Evolutionary conservation across 75 land plant genomes (phyloP), one percentile per base, ranked within the genome.

Genomic region (Selaginella moellendorffii): DNA sequence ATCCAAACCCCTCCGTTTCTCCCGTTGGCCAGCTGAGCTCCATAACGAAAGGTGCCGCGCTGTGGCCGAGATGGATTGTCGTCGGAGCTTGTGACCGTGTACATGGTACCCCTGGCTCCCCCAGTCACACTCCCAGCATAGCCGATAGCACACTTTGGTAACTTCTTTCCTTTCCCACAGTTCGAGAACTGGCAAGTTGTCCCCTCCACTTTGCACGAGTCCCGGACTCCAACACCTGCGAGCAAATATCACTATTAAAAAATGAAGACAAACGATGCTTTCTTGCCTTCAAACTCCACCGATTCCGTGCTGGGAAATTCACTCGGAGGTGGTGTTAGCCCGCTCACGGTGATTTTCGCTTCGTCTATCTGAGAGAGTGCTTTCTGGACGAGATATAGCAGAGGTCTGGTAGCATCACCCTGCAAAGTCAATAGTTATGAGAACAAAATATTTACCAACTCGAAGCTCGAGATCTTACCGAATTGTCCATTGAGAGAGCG

Each of bases 21-120:
- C 24, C 25, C 30, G 17, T 64, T 29, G 28, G 54, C 36, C 19
- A 29, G 42, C n/a, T 31, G 36, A 20, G 30, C 65, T 26, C 65
- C 29, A 29, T 29, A 29, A n/a, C 54, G 22, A 26, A 26, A 17
- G 53, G 62, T 27, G n/a, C 52, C 79, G 76, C 53, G 75, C 78
- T 56, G 59, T 56, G 59, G 59, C 5, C 24, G 2, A 2, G 23
- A 2, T 21, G 59, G 59, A 56, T 56, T 8, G n/a, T 56, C 59
- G n/a, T 56, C 59, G n/a, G 59, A 19, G 9, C 59, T 56, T 8
- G 59, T 56, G n/a, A 56, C 24, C 9, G 24, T 25, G 46, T 56
- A 56, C n/a, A 56, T 2, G 5, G 8, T 56, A 8, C 59, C 59
- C 5, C n/a, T 56, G 21, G 59, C 8, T 9, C 59, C 59, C 9